Evolutionary conservation across 305 asterid genomes (phyloP), one percentile per base, ranked within the genome.

Genomic region (Coffea humblotiana): DNA sequence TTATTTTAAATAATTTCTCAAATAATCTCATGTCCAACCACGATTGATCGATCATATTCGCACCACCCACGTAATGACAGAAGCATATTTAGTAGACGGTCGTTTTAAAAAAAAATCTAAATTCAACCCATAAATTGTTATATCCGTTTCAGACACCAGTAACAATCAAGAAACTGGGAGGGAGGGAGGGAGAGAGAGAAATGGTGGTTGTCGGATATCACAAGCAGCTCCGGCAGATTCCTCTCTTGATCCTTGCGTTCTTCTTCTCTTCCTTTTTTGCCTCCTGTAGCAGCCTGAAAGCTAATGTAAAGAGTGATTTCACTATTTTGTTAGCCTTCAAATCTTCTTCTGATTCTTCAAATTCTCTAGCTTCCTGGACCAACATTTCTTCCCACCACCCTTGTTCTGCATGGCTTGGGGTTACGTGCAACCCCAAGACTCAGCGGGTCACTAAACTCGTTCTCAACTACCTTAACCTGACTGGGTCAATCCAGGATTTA

Each of bases 381-480:
- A 52, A 52, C 15, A 3, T 4, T 52, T 52, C 58, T 14, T 56
- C 63, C 25, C 8, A 6, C 48, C 68, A 37, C n/a, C 82, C 84
- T 15, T 85, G 88, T 47, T 56, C 83, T 66, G 73, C 85, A 76
- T 86, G 88, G 88, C 23, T 60, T 19, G 88, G 88, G 1, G 80
- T 86, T 52, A 73, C 72, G 6, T 86, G 88, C 72, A 75, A 81
- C 32, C 80, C 83, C n/a, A 23, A 10, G 6, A 83, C 83, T 23
- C 76, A n/a, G 40, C 40, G 87, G 47, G 85, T 83, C 23, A 69
- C 79, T 4, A 86, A 81, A 75, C 79, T 86, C 13, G 85, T 81
- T 23, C 85, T 86, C 18, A 74, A 86, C 65, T 43, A 67, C 37
- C 45, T 72, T 0, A 81, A 83, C 25, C 79, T 86, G 12, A 81